Evolutionary conservation across 495 filamentous ascomycete genomes (phyloP), one percentile per base, ranked within the genome.

Genomic region (Chaetomium fimeti): DNA sequence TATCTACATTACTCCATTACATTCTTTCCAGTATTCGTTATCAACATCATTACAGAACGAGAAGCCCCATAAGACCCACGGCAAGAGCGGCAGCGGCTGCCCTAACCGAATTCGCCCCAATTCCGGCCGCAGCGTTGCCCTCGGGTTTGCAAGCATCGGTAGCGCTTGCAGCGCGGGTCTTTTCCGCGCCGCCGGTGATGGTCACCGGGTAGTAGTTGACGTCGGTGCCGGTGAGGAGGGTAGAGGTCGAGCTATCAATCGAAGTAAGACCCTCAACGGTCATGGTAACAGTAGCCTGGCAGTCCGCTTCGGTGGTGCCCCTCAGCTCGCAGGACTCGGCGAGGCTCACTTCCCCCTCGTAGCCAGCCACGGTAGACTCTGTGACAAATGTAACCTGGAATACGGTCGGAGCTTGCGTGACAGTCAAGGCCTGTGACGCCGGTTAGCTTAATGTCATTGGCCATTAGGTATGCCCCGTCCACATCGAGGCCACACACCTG

Each of bases 111-210:
- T n/a, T 53, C 3, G 27, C 2, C 25, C 24, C 18, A 25, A 12
- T 29, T 29, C 51, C 51, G 27, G 51, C 51, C 1, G 51, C 51
- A 7, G 51, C 51, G 25, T 53, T 53, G 20, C 16, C 47, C 13
- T 22, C 20, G 22, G 49, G 22, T 4, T 25, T 28, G 51, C 51
- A 53, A 5, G 25, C 24, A 29, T n/a, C 47, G 47, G 58, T 18
- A 7, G 58, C 25, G 29, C 16, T 61, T n/a, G 60, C 60, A 20
- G 38, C 5, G 1, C 32, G 32, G 1, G 32, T 62, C 60, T 62
- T 62, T 20, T 62, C 60, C 5, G 60, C 60, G 24, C 60, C 60
- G 29, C 22, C 60, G 48, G 60, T 62, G 36, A 62, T 62, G 49
- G 60, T 2, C 1, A 62, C 60, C 1, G 54, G 20, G 22, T n/a